Base-by-base conservation (phyloP, 1,284 basidiomycete genomes). In the Pascua guehoae region DNA sequence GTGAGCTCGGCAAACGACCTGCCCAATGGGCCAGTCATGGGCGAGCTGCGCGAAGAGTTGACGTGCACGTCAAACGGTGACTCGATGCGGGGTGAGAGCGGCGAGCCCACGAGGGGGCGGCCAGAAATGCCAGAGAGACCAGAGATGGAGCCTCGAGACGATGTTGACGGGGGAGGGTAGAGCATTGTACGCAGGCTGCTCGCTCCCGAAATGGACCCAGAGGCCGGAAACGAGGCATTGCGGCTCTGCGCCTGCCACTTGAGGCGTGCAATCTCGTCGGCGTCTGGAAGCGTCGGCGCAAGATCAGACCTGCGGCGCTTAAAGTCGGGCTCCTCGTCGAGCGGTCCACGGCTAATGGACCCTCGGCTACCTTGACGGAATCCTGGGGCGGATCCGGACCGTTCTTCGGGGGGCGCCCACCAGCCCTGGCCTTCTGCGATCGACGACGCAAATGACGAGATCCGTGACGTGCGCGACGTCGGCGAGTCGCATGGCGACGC, bases 281-380 rank as follows among this genome's bases (percentile, higher is more conserved):
- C 58, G 50, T 74, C 71, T 5, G 64, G 62, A 8, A 63, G 42
- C 2, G 65, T 59, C 1, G 66, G 65, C 0, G 69, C 64, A 8
- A 65, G 62, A 56, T 76, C 74, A 3, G 71, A 73, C 18, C 72
- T 55, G 12, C 74, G 64, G 4, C 74, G 63, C 55, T 74, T 76
- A 36, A 58, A 57, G 18, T 71, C 69, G 32, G 61, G 67, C 39
- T 70, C 68, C 8, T 73, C 72, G 42, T 58, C 51, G 12, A 63
- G 12, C 32, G 53, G 40, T 12, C 50, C 52, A 4, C 47, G 45
- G 24, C 57, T 53, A 36, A 53, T 42, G 11, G 54, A 60, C 38
- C 56, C 48, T 45, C 4, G 61, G 60, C 15, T 48, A 32, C 16
- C 45, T 47, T 3, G 54, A 51, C 41, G 38, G 12, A 40, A 57